Evolutionary conservation across 495 filamentous ascomycete species (phyloP).

Genomic region (Xanthoparmelia taractica): DNA sequence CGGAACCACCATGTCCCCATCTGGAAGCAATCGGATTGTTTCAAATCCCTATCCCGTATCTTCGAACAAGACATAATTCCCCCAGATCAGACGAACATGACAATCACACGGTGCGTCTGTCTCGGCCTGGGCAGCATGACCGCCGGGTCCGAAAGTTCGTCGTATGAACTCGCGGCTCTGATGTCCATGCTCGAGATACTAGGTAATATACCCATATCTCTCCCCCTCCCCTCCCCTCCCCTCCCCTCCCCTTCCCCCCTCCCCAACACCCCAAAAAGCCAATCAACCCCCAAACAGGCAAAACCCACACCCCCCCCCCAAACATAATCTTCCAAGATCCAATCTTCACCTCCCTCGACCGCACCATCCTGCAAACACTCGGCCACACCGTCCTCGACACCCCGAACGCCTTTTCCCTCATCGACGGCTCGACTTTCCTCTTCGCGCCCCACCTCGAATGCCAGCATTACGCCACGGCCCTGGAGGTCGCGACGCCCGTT

Average conservation of each 20-base stretch:
- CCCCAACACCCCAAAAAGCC: not conserved
- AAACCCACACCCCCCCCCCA: not conserved
- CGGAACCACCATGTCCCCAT: not conserved
- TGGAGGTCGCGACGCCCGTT: constrained; percentile 31
- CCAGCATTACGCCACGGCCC: constrained; percentile 31
- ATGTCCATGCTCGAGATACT: constrained; percentile 42
- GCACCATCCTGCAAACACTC: constrained; percentile 45
- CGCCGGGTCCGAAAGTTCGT: constrained; percentile 25
- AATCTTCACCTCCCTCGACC: constrained; percentile 56
- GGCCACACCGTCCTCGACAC: constrained; percentile 48
- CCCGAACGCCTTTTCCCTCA: constrained; percentile 48
- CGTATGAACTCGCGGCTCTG: constrained; percentile 58
- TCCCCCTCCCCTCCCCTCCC: too few relatives aligned
- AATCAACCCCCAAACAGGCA: not conserved
- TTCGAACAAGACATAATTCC: constrained; percentile 9
- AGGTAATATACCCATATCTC: not conserved
- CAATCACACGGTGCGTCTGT: constrained; percentile 34
- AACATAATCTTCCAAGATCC: constrained; percentile 60
- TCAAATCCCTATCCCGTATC: not conserved
- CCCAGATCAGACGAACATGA: not conserved
- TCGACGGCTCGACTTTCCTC: constrained; percentile 50
- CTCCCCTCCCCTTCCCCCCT: not conserved
- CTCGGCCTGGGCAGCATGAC: constrained; percentile 51
- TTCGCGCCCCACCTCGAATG: constrained; percentile 43
- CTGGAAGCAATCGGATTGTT: constrained; percentile 19